Base-by-base conservation (phyloP, 768 basidiomycete genomes). In the Russula sp. region DNA sequence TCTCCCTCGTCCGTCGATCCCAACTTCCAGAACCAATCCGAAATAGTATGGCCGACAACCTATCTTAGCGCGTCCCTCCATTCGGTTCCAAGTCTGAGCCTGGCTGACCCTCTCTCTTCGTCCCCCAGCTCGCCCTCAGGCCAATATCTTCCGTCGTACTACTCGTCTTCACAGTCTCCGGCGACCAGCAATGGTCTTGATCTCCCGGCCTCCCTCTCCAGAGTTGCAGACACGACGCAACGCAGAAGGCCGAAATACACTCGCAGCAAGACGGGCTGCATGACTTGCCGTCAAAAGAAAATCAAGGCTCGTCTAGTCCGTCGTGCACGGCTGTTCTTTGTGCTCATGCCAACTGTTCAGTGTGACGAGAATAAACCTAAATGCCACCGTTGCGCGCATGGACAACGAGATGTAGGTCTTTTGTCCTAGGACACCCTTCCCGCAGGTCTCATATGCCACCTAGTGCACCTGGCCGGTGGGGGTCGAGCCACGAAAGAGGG, bases 211-310 rank as follows among this genome's bases (percentile, higher is more conserved):
- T 78, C 78, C 27, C 73, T 80, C 34, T n/a, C 62, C 16, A 63
- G 62, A 58, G 79, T 81, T 56, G 75, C 74, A 40, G 88, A 84
- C 53, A 63, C 78, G 16, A 79, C 81, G n/a, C 77, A 79, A 69
- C 82, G 90, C 63, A 91, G 91, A 73, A 87, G 91, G 40, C 91
- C 91, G 54, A 97, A 97, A 79, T 95, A 95, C 70, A 93, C 91
- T 66, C 84, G 94, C 69, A 92, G 90, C 75, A 94, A 96, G 78
- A 94, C 93, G 1, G 94, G 94, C 27, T 98, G 94, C 73, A 77
- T 96, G 72, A 94, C 91, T 48, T 98, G 94, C 81, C 83, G 94
- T 69, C 84, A 85, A 66, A 94, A 95, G 80, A 91, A 96, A 80
- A 92, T 98, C 71, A 97, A 97, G 83, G 91, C 90, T 66, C 58